These are phyloP conservation scores for Taiozyma sp. DNA, from an alignment of 1,139 yeast genomes.

Conservation along the genomic window DNA sequence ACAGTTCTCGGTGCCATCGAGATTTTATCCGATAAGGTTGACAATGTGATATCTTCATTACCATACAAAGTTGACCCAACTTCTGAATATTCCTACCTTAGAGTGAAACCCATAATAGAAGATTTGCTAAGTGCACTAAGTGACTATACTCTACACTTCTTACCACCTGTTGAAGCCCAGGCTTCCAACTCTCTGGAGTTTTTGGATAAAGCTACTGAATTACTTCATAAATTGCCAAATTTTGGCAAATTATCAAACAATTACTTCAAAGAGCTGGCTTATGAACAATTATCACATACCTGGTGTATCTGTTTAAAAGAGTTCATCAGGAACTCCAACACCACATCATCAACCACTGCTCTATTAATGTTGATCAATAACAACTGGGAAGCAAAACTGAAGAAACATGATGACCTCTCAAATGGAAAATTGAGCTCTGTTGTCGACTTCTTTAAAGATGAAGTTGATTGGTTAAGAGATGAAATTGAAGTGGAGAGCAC, in stretches of 20 bases:
- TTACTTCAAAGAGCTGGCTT: slow-evolving; percentile 65
- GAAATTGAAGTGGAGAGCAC: slow-evolving; percentile 11
- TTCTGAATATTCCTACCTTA: slow-evolving; percentile 82
- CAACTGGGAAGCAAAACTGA: slow-evolving; percentile 51
- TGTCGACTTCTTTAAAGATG: slow-evolving; percentile 40
- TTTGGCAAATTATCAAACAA: slow-evolving; percentile 70
- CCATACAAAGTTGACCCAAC: slow-evolving; percentile 73
- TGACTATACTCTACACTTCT: slow-evolving; percentile 71
- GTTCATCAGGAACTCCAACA: slow-evolving; percentile 29
- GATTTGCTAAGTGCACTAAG: slow-evolving; percentile 75
- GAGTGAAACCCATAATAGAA: slow-evolving; percentile 68
- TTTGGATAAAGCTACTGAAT: slow-evolving; percentile 57
- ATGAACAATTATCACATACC: slow-evolving; percentile 74
- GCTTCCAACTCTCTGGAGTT: slow-evolving; percentile 54
- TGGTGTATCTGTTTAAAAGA: slow-evolving; percentile 63
- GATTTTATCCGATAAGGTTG: slow-evolving; percentile 43
- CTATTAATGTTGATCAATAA: slow-evolving; percentile 37
- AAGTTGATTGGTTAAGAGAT: slow-evolving; percentile 23
- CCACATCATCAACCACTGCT: slow-evolving; percentile 28
- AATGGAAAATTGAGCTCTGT: slow-evolving; percentile 44
- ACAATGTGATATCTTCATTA: slow-evolving; percentile 41
- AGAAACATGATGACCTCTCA: slow-evolving; percentile 53
- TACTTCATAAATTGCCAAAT: slow-evolving; percentile 65
- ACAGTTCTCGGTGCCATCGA: slow-evolving; percentile 46
- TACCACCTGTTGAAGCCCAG: slow-evolving; percentile 71